These are phyloP conservation scores for Trypanosoma vivax DNA, from an alignment of 208 protist genomes.

Conservation along the genomic window DNA sequence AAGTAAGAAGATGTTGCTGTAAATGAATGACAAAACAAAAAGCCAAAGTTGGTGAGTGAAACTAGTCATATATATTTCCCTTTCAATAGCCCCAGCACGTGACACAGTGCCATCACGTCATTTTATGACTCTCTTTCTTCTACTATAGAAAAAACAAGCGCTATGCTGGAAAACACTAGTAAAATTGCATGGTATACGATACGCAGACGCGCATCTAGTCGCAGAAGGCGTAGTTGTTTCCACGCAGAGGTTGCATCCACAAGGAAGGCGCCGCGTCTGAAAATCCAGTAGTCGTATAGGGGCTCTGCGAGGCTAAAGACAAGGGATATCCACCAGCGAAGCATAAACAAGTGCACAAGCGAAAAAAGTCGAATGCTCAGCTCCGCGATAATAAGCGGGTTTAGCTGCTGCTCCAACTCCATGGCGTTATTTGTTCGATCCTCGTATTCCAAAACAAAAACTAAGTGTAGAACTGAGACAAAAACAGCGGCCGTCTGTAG, in stretches of 20 bases:
- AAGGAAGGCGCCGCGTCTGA: slow-evolving; percentile 30
- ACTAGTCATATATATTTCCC: no score
- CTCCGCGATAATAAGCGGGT: slow-evolving; percentile 45
- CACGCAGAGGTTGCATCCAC: slow-evolving; percentile 64
- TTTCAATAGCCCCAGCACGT: no score
- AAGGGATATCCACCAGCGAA: slow-evolving; percentile 24
- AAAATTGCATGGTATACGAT: slow-evolving; percentile 32
- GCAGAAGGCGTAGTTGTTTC: slow-evolving; percentile 36
- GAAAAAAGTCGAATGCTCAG: slow-evolving; percentile 49
- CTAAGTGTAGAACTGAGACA: slow-evolving; percentile 35
- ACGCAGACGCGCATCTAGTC: slow-evolving; percentile 37
- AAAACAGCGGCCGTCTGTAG: slow-evolving; percentile 37
- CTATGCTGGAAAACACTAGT: slow-evolving; percentile 18
- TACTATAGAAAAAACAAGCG: slow-evolving; percentile 26
- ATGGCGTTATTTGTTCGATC: slow-evolving; percentile 49
- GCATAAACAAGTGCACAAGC: slow-evolving; percentile 34
- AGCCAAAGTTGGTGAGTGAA: no score
- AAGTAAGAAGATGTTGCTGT: no score
- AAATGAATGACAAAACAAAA: no score
- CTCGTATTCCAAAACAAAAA: slow-evolving; percentile 39
- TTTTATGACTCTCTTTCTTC: neutral
- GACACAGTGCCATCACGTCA: no score
- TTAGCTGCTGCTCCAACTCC: slow-evolving; percentile 47
- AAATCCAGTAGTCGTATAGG: slow-evolving; percentile 42
- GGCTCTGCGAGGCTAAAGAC: slow-evolving; percentile 39